Conservation (phyloP, 192 early-diverging fungal genomes). For the Cladochytrium replicatum region DNA sequence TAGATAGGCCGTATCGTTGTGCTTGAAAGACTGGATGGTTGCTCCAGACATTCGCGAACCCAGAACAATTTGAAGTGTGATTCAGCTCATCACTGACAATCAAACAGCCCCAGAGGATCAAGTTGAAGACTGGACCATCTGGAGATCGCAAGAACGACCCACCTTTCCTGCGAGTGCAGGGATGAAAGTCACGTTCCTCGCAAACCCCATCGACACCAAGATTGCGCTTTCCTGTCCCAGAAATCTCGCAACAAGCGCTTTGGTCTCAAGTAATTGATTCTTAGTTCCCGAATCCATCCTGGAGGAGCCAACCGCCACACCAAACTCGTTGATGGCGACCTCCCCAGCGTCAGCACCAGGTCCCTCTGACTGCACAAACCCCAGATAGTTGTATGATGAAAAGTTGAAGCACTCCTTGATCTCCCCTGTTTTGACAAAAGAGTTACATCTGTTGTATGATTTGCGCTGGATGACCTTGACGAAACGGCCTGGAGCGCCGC, state of each 20-base stretch:
- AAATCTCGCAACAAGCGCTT: constrained; percentile 81
- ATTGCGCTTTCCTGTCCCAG: constrained; percentile 79
- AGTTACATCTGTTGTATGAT: constrained; percentile 70
- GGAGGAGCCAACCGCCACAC: constrained; percentile 55
- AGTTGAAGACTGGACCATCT: no score
- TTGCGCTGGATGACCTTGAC: constrained; percentile 78
- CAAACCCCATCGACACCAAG: constrained; percentile 91
- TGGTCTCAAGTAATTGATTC: constrained; percentile 66
- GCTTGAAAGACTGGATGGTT: constrained; percentile 84
- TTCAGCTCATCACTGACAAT: constrained; percentile 95
- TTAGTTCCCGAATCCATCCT: constrained; percentile 66
- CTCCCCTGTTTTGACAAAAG: constrained; percentile 71
- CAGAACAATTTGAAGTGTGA: constrained; percentile 84
- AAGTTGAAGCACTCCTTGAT: constrained; percentile 78
- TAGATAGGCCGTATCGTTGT: constrained; percentile 75
- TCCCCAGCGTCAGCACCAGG: constrained; percentile 93
- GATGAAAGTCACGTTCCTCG: constrained; percentile 90
- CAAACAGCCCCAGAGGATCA: no score
- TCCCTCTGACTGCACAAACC: constrained; percentile 86
- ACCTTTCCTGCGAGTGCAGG: constrained; percentile 70
- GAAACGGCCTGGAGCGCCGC: constrained; percentile 77
- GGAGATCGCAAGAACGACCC: constrained; percentile 32
- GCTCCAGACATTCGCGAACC: constrained; percentile 89
- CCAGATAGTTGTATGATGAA: constrained; percentile 96
- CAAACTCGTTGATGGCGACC: constrained; percentile 56